Evolutionary conservation across 2,329 filamentous ascomycete genomes (phyloP).

Genomic region (Talaromyces amestolkiae): DNA sequence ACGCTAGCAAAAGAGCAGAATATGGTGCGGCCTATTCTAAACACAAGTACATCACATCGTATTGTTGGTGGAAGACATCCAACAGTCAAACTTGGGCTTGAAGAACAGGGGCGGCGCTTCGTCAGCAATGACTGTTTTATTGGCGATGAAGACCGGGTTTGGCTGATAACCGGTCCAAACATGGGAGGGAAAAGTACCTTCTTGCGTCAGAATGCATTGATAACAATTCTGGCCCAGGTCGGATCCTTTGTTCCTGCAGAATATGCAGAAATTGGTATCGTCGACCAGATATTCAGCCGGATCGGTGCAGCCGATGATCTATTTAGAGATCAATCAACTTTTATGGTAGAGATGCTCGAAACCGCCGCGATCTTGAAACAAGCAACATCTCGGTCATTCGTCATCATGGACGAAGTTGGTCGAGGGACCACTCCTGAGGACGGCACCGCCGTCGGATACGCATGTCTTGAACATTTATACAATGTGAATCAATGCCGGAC

Average conservation of each 20-base stretch:
- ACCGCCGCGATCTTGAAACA: constrained; percentile 84
- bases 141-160: constrained; percentile 69
- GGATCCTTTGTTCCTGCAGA: constrained; percentile 90
- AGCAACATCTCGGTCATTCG: constrained; percentile 80
- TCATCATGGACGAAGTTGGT: constrained; percentile 98
- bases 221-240: constrained; percentile 87
- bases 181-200: constrained; percentile 99
- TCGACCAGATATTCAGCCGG: constrained; percentile 94
- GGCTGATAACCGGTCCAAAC: constrained; percentile 78
- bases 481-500: constrained; percentile 73
- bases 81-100: constrained; percentile 81
- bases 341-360: constrained; percentile 99
- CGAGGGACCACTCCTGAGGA: constrained; percentile 92
- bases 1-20: constrained; percentile 70
- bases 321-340: constrained; percentile 92
- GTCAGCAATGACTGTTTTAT: constrained; percentile 83
- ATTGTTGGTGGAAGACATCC: constrained; percentile 87
- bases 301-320: constrained; percentile 92
- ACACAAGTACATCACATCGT: constrained; percentile 63
- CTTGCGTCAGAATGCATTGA: constrained; percentile 89
- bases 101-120: constrained; percentile 76
- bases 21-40: constrained; percentile 71
- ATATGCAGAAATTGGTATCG: constrained; percentile 80
- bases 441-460: constrained; percentile 84
- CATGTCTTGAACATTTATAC: constrained; percentile 80